Percentiles rank a stretch among this genome's conserved stretches.
These are phyloP conservation scores for Cyberlindnera sargentensis DNA, from an alignment of 805 yeast genomes.

Conservation along the genomic window DNA sequence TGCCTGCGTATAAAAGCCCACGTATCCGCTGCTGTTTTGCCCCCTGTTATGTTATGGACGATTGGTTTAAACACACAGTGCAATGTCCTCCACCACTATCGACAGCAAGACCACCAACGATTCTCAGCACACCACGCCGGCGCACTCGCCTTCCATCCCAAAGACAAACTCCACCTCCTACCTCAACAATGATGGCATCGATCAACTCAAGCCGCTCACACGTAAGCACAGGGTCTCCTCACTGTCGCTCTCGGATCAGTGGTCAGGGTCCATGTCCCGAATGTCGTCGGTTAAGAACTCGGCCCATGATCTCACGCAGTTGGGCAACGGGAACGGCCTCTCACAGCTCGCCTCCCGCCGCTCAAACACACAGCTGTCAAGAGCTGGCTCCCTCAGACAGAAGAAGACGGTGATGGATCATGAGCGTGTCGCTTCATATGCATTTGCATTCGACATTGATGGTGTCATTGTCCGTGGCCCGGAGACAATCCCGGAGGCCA, in stretches of 20 bases:
- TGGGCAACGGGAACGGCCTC: slow-evolving; percentile 4
- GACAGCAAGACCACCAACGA: slow-evolving; percentile 2
- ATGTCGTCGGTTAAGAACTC: slow-evolving; percentile 22
- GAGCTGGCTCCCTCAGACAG: slow-evolving; percentile 28
- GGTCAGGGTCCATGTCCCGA: slow-evolving; percentile 37
- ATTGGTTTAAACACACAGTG: too few relatives aligned
- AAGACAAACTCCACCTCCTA: slow-evolving; percentile 48
- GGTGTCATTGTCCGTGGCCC: slow-evolving; percentile 88
- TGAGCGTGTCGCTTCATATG: slow-evolving; percentile 69
- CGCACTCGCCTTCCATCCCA: slow-evolving; percentile 14
- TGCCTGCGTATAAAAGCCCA: too few relatives aligned
- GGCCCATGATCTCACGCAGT: slow-evolving; percentile 21
- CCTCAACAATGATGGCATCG: slow-evolving; percentile 69
- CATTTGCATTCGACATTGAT: slow-evolving; percentile 90
- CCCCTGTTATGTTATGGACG: too few relatives aligned
- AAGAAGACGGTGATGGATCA: slow-evolving; percentile 55
- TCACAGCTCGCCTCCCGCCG: slow-evolving; percentile 18
- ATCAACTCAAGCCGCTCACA: slow-evolving; percentile 52
- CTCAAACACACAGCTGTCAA: slow-evolving; percentile 14
- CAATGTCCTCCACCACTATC: slow-evolving; percentile 1
- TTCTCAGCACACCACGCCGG: slow-evolving; percentile 15
- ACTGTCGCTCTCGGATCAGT: slow-evolving; percentile 64
- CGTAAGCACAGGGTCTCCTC: slow-evolving; percentile 61
- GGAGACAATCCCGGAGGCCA: slow-evolving; percentile 74
- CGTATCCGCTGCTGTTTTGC: too few relatives aligned